Conservation (phyloP, 2,329 filamentous ascomycete genomes). For the Ceratocystis destructans region DNA sequence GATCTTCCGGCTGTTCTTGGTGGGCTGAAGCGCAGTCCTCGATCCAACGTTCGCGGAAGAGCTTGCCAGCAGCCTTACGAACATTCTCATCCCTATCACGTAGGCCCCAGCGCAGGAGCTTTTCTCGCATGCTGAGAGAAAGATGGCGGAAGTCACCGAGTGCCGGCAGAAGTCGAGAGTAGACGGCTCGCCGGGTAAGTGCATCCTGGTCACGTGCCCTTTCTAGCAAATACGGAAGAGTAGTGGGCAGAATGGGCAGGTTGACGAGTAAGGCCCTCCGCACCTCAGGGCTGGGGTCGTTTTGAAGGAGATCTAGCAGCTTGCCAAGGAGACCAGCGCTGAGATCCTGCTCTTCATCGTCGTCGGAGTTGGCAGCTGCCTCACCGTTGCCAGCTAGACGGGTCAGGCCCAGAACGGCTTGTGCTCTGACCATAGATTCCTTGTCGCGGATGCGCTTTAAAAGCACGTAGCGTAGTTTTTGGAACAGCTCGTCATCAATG, state of each 20-base stretch:
- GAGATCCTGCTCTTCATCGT: constrained; percentile 52
- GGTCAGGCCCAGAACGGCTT: constrained; percentile 82
- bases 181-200: constrained; percentile 69
- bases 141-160: constrained; percentile 90
- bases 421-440: constrained; percentile 79
- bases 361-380: constrained; percentile 54
- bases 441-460: constrained; percentile 84
- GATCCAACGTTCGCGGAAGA: constrained; percentile 95
- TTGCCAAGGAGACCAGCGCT: constrained; percentile 62
- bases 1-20: constrained; percentile 45
- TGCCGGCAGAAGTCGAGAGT: constrained; percentile 72
- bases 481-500: constrained; percentile 84
- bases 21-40: constrained; percentile 71
- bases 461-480: constrained; percentile 63
- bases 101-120: constrained; percentile 85
- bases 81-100: constrained; percentile 90
- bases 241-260: constrained; percentile 69
- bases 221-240: constrained; percentile 77
- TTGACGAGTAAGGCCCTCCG: constrained; percentile 78
- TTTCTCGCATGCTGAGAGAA: constrained; percentile 87
- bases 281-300: constrained; percentile 89
- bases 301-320: constrained; percentile 75
- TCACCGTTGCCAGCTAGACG: constrained; percentile 68
- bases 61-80: constrained; percentile 72
- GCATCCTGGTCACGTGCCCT: constrained; percentile 80